These are phyloP conservation scores for Gnaphalium uliginosum DNA, from an alignment of 129 eudicot genomes.

Conservation along the genomic window DNA sequence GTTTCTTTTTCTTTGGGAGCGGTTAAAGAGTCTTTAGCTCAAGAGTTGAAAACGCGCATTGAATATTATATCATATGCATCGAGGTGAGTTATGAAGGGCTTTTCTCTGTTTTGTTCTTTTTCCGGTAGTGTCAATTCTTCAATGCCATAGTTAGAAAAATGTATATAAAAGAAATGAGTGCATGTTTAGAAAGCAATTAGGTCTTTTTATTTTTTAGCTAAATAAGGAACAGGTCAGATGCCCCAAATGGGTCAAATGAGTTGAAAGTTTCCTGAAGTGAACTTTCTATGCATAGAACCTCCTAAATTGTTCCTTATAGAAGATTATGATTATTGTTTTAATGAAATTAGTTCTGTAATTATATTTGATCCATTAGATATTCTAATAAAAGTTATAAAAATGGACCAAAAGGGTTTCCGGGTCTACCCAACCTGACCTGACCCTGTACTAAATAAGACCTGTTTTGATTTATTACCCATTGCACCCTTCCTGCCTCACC, in stretches of 20 bases:
- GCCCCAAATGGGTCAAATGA: neutral
- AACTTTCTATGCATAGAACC: neutral
- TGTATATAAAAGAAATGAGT: too few relatives aligned
- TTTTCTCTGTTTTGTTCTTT: too few relatives aligned
- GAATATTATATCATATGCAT: slow-evolving; percentile 91
- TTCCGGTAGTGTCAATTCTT: too few relatives aligned
- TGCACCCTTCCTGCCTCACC: neutral
- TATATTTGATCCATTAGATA: neutral
- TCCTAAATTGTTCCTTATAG: neutral
- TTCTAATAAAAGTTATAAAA: neutral
- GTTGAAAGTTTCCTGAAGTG: neutral
- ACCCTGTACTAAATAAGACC: neutral
- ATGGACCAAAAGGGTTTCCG: neutral
- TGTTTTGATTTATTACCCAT: neutral
- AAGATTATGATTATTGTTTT: neutral
- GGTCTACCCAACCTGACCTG: neutral
- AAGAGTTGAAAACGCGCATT: slow-evolving; percentile 71
- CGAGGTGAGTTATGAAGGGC: slow-evolving; percentile 46
- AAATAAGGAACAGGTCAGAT: neutral
- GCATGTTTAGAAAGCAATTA: too few relatives aligned
- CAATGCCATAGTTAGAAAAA: too few relatives aligned
- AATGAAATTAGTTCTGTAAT: too few relatives aligned
- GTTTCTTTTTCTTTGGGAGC: slow-evolving; percentile 90
- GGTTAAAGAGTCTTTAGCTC: slow-evolving; percentile 73
- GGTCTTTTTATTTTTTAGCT: neutral